phyloP scores from a whole-genome alignment of 106 monocot species.

The Acanthochlamys bracteata region DNA sequence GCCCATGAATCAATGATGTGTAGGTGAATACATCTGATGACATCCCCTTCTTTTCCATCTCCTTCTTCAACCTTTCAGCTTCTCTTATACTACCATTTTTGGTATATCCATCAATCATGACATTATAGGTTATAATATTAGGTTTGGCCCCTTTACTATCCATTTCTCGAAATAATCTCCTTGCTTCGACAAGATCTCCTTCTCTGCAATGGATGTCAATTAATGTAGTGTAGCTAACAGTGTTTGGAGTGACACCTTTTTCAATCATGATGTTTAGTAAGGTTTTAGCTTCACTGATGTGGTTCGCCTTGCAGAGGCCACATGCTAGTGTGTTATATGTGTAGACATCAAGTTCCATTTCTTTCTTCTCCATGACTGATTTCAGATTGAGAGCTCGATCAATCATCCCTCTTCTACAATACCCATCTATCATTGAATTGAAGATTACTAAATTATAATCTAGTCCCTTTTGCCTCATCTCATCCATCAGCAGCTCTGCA shows the following conservation, averaged over 20 bases:
- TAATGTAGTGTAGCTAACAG: slow-evolving; percentile 59
- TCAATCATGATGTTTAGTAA: slow-evolving; percentile 51
- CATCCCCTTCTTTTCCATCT: slow-evolving; percentile 79
- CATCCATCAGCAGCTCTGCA: slow-evolving; percentile 46
- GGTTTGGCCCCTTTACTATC: slow-evolving; percentile 31
- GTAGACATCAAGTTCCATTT: slow-evolving; percentile 55
- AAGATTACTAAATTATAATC: slow-evolving; percentile 54
- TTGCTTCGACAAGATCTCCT: slow-evolving; percentile 63
- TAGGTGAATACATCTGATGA: slow-evolving; percentile 73
- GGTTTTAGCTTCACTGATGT: slow-evolving; percentile 38
- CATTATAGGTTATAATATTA: slow-evolving; percentile 52
- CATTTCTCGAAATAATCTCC: slow-evolving; percentile 55
- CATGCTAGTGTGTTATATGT: slow-evolving; percentile 64
- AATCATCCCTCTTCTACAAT: slow-evolving; percentile 58
- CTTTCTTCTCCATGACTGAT: slow-evolving; percentile 56
- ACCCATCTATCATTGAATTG: slow-evolving; percentile 76
- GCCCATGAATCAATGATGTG: slow-evolving; percentile 71
- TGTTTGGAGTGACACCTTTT: slow-evolving; percentile 54
- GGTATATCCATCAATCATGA: slow-evolving; percentile 68
- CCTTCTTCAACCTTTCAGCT: slow-evolving; percentile 54
- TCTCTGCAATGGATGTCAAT: slow-evolving; percentile 66
- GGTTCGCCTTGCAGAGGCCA: slow-evolving; percentile 36
- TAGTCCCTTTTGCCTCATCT: slow-evolving; percentile 72
- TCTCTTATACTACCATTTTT: slow-evolving; percentile 74
- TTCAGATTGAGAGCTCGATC: slow-evolving; percentile 52